Base-by-base conservation (phyloP, 139 green algal species). In the Nannochloris sp. region DNA sequence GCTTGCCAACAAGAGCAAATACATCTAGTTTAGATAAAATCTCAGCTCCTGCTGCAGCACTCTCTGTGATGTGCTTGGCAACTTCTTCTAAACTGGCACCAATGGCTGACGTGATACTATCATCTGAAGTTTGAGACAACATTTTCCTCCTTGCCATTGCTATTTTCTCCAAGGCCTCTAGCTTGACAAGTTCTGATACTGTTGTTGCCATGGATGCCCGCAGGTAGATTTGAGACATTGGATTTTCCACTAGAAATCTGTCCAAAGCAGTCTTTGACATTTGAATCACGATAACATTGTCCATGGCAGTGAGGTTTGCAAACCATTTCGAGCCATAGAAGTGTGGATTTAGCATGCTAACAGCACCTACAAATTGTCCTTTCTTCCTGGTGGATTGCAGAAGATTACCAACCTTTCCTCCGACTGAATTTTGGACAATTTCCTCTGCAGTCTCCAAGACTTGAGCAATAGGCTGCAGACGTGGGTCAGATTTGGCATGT, bases 201-300 rank as follows among this genome's bases (percentile, higher is more conserved):
- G 63, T 44, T 31, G n/a, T 46, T 33, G 70, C 64, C 64, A 77
- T 71, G 23, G 26, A 44, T 30, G 70, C 70, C 9, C 70, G 56
- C 46, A 77, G 26, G 51, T 72, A 58, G 36, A 77, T 65, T 59
- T 77, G 70, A n/a, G 65, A 63, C 56, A 77, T 56, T 51, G 70
- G 70, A 64, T 77, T 68, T 26, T 77, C 64, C 62, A 64, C 33
- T 46, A 77, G 37, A 33, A 77, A 77, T 10, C 13, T 8, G 26
- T 69, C 70, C 56, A 77, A 65, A 6, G 64, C 70, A 48, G 40
- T 49, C 17, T 30, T 51, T 4, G 48, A 65, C 63, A 77, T 71
- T 45, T 20, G 30, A 31, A 76, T 53, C 5, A 40, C 45, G 36
- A 57, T 33, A 20, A 77, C 63, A 11, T 72, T 36, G 6, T 55